Conservation (phyloP, 257 asterid genomes). For the Solanum sparsipilum region DNA sequence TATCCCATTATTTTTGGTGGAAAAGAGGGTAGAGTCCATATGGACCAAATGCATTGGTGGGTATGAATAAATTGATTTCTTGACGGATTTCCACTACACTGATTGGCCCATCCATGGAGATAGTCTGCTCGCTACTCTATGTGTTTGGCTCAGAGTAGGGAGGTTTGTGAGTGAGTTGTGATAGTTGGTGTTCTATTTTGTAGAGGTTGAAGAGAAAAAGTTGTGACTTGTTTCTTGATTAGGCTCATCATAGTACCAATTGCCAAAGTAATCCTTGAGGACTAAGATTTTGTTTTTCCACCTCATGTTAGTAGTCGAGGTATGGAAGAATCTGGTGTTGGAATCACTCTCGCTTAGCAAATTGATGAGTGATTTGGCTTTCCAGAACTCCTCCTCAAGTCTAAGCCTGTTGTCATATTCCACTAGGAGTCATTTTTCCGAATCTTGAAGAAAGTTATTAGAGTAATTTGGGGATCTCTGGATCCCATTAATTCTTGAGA, state of each 20-base stretch:
- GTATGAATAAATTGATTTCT: neutral
- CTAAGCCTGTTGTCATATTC: neutral
- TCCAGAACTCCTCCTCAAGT: neutral
- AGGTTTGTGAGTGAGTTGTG: too few relatives aligned
- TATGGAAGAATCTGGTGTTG: neutral
- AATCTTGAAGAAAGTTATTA: neutral
- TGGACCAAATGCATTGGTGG: too few relatives aligned
- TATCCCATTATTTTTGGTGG: too few relatives aligned
- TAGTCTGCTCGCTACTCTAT: too few relatives aligned
- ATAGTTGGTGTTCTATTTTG: too few relatives aligned
- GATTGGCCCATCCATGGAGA: too few relatives aligned
- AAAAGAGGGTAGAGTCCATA: neutral
- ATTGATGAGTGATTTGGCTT: neutral
- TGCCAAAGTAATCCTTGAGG: neutral
- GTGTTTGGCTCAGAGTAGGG: neutral
- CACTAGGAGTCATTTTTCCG: rapidly evolving
- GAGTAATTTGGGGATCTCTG: neutral
- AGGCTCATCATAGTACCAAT: too few relatives aligned
- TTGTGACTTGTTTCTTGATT: too few relatives aligned
- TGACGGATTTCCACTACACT: too few relatives aligned
- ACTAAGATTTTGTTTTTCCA: neutral
- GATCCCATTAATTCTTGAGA: neutral
- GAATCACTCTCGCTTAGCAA: neutral
- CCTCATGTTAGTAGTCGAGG: neutral
- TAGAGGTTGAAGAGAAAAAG: too few relatives aligned